Evolutionary conservation across 176 grass and related monocot species (phyloP), one percentile per base, ranked within the genome.

Genomic region (Musa beccarii): DNA sequence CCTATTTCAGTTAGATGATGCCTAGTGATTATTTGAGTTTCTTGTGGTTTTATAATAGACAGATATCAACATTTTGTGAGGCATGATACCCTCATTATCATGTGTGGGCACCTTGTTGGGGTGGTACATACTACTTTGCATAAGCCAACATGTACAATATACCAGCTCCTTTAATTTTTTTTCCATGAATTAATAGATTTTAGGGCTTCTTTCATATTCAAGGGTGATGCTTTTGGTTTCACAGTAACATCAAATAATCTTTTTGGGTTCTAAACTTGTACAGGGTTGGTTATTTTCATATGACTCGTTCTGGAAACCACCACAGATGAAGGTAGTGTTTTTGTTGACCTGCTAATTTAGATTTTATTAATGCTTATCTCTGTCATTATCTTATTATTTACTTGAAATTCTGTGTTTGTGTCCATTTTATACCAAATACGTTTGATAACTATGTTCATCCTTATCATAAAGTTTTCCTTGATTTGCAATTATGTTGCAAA

Each of bases 211-310:
- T 10, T 25, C 13, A 10, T 66, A 3, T 1, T 24, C 22, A 21
- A 64, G 2, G 11, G 63, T 11, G 22, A 26, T 67, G 3, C 52
- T 29, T 3, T 67, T 54, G 8, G 24, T 22, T 28, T 23, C 1
- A n/a, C 14, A 54, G 26, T 59, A 50, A 68, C 7, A 17, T 70
- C 10, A 51, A 51, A 70, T 70, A 70, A 51, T n/a, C 1, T 70
- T 70, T n/a, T 70, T 43, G 20, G 49, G 59, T 79, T 56, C 10
- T 82, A 24, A 69, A 52, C 21, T 20, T 71, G 56, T 80, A 51
- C 78, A 96, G 89, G 92, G 92, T 75, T 96, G 92, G 92, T 50
- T 96, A 79, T 96, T 96, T 86, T 85, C 84, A 53, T 96, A 96
- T 75, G 92, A 92, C 78, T 86, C 92, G 83, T 96, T 96, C 74